Conservation (phyloP, 2,329 filamentous ascomycete species). For the Botrytis tulipae region DNA sequence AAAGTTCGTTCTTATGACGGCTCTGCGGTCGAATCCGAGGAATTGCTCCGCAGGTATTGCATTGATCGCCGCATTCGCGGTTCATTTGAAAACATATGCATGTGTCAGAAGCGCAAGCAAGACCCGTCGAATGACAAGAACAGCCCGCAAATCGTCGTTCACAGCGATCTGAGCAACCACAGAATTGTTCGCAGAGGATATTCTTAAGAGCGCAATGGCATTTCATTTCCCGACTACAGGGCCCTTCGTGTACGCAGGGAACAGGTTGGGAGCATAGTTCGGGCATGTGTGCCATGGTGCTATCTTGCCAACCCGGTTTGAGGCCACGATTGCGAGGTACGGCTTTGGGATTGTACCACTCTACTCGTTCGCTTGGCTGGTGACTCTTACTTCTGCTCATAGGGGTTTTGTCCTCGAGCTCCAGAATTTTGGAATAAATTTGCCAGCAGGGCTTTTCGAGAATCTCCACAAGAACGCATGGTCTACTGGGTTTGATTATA, state of each 20-base stretch:
- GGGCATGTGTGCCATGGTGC: slow-evolving; percentile 32
- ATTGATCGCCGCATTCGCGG: slow-evolving; percentile 79
- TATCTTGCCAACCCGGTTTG: slow-evolving; percentile 29
- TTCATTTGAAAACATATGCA: slow-evolving; percentile 73
- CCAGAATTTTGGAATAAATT: slow-evolving; percentile 28
- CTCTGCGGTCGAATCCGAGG: slow-evolving; percentile 70
- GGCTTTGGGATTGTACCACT: slow-evolving; percentile 37
- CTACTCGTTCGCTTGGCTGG: slow-evolving; percentile 21
- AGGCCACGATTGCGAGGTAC: slow-evolving; percentile 22
- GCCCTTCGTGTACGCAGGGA: slow-evolving; percentile 66
- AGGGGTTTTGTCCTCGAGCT: not conserved
- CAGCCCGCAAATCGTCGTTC: slow-evolving; percentile 66
- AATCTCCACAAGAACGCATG: slow-evolving; percentile 26
- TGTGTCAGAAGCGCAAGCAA: slow-evolving; percentile 55
- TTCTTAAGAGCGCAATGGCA: slow-evolving; percentile 63
- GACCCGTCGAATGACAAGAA: slow-evolving; percentile 60
- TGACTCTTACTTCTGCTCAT: not conserved
- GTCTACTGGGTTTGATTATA: slow-evolving; percentile 26
- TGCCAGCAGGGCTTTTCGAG: slow-evolving; percentile 33
- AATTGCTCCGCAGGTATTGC: slow-evolving; percentile 65
- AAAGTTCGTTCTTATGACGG: slow-evolving; percentile 55
- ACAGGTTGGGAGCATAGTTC: slow-evolving; percentile 44
- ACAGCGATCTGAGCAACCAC: slow-evolving; percentile 61
- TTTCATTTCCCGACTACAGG: slow-evolving; percentile 50
- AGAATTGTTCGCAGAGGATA: slow-evolving; percentile 72